phyloP scores from a whole-genome alignment of 2,329 filamentous ascomycete genomes.

The Catunica adiposa region DNA sequence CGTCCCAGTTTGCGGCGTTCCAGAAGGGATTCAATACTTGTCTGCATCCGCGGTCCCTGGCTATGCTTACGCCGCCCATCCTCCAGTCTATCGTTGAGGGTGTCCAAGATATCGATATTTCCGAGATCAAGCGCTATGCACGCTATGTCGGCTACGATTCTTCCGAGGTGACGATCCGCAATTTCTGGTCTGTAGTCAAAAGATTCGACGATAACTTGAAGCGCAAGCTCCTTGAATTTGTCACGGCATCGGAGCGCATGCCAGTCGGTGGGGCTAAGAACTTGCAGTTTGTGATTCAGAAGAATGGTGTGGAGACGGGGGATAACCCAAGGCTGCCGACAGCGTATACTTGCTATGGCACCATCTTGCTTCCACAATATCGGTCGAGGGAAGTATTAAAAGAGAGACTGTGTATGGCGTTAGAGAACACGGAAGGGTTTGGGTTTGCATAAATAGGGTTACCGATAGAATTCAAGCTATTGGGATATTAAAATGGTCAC shows the following conservation, averaged over 20 bases:
- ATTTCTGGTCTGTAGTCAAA: constrained; percentile 74
- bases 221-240: constrained; percentile 71
- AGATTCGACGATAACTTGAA: constrained; percentile 52
- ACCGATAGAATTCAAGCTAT: no score
- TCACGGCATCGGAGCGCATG: constrained; percentile 80
- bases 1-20: constrained; percentile 66
- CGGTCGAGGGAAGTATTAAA: constrained; percentile 49
- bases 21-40: constrained; percentile 63
- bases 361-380: constrained; percentile 73
- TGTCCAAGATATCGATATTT: constrained; percentile 60
- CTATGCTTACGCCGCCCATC: constrained; percentile 51
- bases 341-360: constrained; percentile 86
- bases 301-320: constrained; percentile 48
- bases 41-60: constrained; percentile 51
- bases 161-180: constrained; percentile 49
- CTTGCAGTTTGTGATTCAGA: constrained; percentile 69
- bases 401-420: constrained; percentile 63
- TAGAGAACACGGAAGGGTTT: constrained; percentile 81
- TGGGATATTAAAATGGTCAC: no score
- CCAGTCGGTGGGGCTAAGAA: constrained; percentile 74
- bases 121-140: constrained; percentile 51
- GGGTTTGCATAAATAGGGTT: constrained; percentile 46
- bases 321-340: constrained; percentile 52
- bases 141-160: constrained; percentile 71
- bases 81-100: constrained; percentile 74